Evolutionary conservation across 331 rosid genomes (phyloP), one percentile per base, ranked within the genome.

Genomic region (Acacia concinna): DNA sequence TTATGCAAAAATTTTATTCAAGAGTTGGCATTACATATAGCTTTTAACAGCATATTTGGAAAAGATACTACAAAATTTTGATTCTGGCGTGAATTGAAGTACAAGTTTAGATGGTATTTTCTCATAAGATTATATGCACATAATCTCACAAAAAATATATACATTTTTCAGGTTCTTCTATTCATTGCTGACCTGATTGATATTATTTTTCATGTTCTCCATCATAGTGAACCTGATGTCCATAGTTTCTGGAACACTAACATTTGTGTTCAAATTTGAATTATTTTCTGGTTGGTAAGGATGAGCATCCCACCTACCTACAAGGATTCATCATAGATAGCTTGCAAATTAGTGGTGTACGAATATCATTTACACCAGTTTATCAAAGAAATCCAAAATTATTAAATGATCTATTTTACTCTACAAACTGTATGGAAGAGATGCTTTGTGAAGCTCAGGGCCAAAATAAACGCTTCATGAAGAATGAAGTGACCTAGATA

Each of bases 241-340:
- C 69, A 75, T 62, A 68, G 82, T 86, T 78, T 86, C 88, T 30
- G 84, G 85, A 69, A 76, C 78, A 51, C 78, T 82, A 75, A 27
- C 56, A 68, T 51, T 56, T 84, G 75, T 63, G 67, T 62, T 66
- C 78, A 85, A 85, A 77, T 80, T 82, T 78, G 82, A 65, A 73
- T 79, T 35, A 51, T 78, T 65, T 17, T 49, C 86, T 74, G 84
- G 68, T 68, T 76, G 79, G 81, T 70, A 92, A 82, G 81, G 86
- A 81, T 81, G 75, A 76, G 65, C 87, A 76, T 83, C 79, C 89
- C 87, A 67, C 81, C 85, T 83, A 74, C 88, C 99, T 95, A 87
- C 73, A 85, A 56, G 74, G 28, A 81, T 74, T 71, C 62, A 83
- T 64, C 59, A 65, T 27, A n/a, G 75, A 46, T 47, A 62, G 70